A percentile compares a stretch with the other conserved stretches of the same genome.
phyloP scores from a whole-genome alignment of 257 asterid species.

The Rubia yunnanensis region DNA sequence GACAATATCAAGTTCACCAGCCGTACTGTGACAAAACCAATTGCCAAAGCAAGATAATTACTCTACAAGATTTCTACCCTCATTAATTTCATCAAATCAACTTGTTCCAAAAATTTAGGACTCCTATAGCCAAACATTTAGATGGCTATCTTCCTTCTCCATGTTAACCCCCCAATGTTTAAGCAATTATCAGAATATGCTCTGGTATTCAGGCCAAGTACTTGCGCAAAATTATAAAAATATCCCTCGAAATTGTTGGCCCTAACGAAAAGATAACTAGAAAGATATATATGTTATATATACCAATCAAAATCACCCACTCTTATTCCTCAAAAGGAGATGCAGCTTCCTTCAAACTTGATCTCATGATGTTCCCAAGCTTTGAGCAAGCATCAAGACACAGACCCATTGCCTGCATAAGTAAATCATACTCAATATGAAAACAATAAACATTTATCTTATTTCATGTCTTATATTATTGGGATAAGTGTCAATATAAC shows the following conservation, averaged over 20 bases:
- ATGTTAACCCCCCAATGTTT: neutral
- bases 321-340: conserved; percentile 31
- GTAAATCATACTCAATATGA: neutral
- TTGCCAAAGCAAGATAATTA: neutral
- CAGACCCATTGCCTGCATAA: conserved; percentile 73
- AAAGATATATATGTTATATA: neutral
- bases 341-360: conserved; percentile 64
- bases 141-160: neutral
- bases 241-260: conserved; percentile 10
- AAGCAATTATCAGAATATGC: neutral
- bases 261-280: neutral
- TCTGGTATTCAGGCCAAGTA: conserved; percentile 9
- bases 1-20: neutral
- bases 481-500: too few relatives aligned
- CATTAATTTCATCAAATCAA: neutral
- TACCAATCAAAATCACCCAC: neutral
- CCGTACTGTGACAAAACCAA: neutral
- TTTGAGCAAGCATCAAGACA: conserved; percentile 90
- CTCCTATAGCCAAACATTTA: too few relatives aligned
- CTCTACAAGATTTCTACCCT: neutral
- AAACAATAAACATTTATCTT: neutral
- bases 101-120: too few relatives aligned
- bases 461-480: neutral
- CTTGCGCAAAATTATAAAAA: neutral
- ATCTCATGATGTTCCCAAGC: conserved; percentile 66